Percentiles rank a stretch among this genome's conserved stretches.
Evolutionary conservation across 805 yeast species (phyloP).

Genomic region (Lachancea mirantina): DNA sequence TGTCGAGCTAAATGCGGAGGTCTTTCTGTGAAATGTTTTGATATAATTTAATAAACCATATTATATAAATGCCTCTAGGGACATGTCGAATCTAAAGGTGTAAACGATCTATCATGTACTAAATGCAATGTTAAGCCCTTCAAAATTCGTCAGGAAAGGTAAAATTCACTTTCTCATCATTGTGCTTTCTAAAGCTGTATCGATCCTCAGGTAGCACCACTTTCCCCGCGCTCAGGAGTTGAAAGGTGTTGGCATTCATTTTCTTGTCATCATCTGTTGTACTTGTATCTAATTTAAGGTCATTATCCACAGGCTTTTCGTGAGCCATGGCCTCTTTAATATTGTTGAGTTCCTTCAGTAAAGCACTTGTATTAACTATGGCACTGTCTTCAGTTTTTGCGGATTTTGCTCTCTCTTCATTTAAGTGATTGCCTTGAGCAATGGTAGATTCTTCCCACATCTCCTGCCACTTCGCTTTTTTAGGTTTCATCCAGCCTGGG

Average conservation of each 20-base stretch:
- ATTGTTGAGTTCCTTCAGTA: conserved; percentile 21
- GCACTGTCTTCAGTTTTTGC: conserved; percentile 16
- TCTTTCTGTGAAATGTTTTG: conserved; percentile 49
- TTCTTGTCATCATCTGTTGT: not conserved
- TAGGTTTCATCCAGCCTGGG: conserved; percentile 43
- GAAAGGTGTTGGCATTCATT: conserved; percentile 17
- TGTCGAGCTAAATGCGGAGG: conserved; percentile 85
- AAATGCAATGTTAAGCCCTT: too few relatives aligned
- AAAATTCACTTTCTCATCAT: conserved; percentile 16
- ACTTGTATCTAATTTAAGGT: conserved; percentile 6
- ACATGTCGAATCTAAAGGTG: too few relatives aligned
- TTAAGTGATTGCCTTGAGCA: conserved; percentile 18
- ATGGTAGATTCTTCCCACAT: conserved; percentile 44
- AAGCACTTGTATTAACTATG: conserved; percentile 25
- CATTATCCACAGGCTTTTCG: conserved; percentile 10
- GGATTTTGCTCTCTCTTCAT: conserved; percentile 11
- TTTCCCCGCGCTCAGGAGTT: conserved; percentile 27
- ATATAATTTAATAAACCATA: not conserved
- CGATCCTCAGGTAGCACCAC: conserved; percentile 26
- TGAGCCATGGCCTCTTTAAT: conserved; percentile 23
- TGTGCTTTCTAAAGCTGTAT: conserved; percentile 8
- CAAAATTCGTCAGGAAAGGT: conserved; percentile 29
- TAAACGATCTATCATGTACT: too few relatives aligned
- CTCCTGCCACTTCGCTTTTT: conserved; percentile 54
- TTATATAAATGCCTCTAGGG: conserved; percentile 2